These are phyloP conservation scores for Ceriops tagal DNA, from an alignment of 345 rosid genomes.

Conservation along the genomic window DNA sequence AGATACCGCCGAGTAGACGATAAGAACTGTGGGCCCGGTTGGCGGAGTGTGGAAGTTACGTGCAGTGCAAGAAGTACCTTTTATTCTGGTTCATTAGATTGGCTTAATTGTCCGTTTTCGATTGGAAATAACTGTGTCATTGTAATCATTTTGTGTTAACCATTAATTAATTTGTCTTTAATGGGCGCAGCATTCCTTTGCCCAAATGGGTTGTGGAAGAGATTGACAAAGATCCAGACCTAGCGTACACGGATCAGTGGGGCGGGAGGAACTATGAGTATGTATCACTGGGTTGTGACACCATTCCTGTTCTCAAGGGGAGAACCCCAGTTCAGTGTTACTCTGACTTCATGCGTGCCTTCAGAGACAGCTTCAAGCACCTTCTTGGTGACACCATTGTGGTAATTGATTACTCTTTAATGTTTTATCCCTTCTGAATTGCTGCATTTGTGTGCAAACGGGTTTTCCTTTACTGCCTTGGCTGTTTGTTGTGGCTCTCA, in stretches of 20 bases:
- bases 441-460: background rate
- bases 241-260: conserved; percentile 99
- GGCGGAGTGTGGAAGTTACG: too few relatives aligned
- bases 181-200: conserved; percentile 61
- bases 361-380: conserved; percentile 72
- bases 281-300: conserved; percentile 86
- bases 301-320: conserved; percentile 81
- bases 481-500: too few relatives aligned
- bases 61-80: too few relatives aligned
- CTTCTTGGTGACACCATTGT: conserved; percentile 86
- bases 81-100: too few relatives aligned
- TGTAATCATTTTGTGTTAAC: background rate
- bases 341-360: conserved; percentile 88
- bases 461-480: too few relatives aligned
- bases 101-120: too few relatives aligned
- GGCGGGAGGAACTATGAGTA: conserved; percentile 91
- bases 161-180: background rate
- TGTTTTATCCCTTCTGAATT: background rate
- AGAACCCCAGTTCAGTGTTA: conserved; percentile 91
- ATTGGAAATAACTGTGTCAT: background rate
- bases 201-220: conserved; percentile 89
- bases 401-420: conserved; percentile 36
- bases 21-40: too few relatives aligned
- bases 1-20: too few relatives aligned
- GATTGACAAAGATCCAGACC: conserved; percentile 61